Base-by-base conservation (phyloP, 1,139 yeast species). In the Hanseniaspora uvarum region DNA sequence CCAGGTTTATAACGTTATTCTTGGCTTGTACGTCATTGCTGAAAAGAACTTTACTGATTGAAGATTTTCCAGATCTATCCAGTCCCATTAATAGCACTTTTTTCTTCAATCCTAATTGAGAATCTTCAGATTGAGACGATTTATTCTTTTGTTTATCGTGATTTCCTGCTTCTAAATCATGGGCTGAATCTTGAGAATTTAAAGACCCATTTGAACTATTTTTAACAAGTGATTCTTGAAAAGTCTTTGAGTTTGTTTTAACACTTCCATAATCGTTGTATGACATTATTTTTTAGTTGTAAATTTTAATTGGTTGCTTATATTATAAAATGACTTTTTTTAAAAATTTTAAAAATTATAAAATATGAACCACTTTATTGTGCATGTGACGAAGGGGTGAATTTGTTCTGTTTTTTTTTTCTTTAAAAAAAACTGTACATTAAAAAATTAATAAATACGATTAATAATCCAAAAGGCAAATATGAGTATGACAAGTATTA, bases 31-130 rank as follows among this genome's bases (percentile, higher is more conserved):
- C 14, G 3, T 43, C 48, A 65, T 87, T 86, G 65, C 92, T 95
- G 69, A 92, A 92, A 1, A 92, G 95, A 24, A 92, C 97, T 67
- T 89, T 88, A 63, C 96, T 83, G 36, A 89, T 88, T 3, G 95
- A 86, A 10, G 95, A 85, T 67, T 89, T 89, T 16, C 97, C 97
- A 55, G 74, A 72, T 74, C 78, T 69, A 63, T 96, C 77, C 44
- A 88, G 75, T 0, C 96, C 96, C 96, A 88, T 86, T 57, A 88
- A 70, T 43, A 87, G 73, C 41, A 83, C 80, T 46, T 86, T 82
- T 24, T 89, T 89, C 64, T 80, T 79, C 6, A 36, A 16, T 2
- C 51, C 55, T 8, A 46, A 23, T 28, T 39, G 21, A 7, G 12
- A 28, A n/a, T 46, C 50, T 8, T 52, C 49, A 18, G 47, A 24